phyloP scores from a whole-genome alignment of 768 basidiomycete species.

The Rhizopogon vulgaris region DNA sequence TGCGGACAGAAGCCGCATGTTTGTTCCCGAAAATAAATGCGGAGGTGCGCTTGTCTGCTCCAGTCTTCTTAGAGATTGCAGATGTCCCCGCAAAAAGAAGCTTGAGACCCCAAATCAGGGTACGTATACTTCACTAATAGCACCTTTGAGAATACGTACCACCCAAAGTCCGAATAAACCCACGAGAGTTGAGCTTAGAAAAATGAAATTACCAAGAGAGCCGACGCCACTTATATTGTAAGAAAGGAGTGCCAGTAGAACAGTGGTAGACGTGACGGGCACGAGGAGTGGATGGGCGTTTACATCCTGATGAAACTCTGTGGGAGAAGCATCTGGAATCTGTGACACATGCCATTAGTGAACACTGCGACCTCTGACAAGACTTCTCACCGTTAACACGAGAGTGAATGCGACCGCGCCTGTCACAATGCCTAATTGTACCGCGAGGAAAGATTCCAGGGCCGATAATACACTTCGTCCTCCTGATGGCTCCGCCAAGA shows the following conservation, averaged over 20 bases:
- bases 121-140: slow-evolving; percentile 1
- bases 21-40: slow-evolving; percentile 77
- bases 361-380: slow-evolving; percentile 9
- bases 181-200: slow-evolving; percentile 42
- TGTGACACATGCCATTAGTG: slow-evolving; percentile 7
- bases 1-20: slow-evolving; percentile 53
- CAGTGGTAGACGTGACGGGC: slow-evolving; percentile 50
- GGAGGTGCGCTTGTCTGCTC: slow-evolving; percentile 78
- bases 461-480: slow-evolving; percentile 46
- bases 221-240: slow-evolving; percentile 60
- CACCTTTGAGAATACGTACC: slow-evolving; percentile 36
- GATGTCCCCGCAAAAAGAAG: slow-evolving; percentile 55
- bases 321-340: slow-evolving; percentile 39
- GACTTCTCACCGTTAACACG: slow-evolving; percentile 44
- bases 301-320: slow-evolving; percentile 23
- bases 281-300: slow-evolving; percentile 56
- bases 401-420: slow-evolving; percentile 49
- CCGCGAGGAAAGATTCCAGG: slow-evolving; percentile 62
- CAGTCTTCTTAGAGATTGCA: slow-evolving; percentile 61
- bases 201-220: slow-evolving; percentile 46
- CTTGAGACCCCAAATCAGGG: slow-evolving; percentile 28
- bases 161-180: slow-evolving; percentile 69
- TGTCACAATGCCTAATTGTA: slow-evolving; percentile 62
- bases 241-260: slow-evolving; percentile 53
- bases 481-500: slow-evolving; percentile 47